These are phyloP conservation scores for Boletellus emodensis DNA, from an alignment of 768 basidiomycete species.

Conservation along the genomic window DNA sequence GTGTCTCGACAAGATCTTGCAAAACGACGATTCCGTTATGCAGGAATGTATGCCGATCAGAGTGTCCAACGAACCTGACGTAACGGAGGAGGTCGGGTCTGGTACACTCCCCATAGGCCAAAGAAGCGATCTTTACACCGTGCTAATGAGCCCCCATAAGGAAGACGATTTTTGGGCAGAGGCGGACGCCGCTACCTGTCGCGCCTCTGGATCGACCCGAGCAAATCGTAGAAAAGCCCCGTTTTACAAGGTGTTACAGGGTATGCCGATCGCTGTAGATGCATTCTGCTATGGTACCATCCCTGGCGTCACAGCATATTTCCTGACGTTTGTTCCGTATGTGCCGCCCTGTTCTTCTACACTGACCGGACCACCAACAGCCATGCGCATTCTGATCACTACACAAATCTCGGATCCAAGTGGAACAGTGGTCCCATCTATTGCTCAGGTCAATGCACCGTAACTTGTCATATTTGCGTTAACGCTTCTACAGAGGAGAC, in stretches of 20 bases:
- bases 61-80: neutral
- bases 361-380: conserved; percentile 37
- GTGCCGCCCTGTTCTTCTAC: neutral
- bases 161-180: conserved; percentile 86
- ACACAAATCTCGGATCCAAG: conserved; percentile 82
- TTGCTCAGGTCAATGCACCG: conserved; percentile 57
- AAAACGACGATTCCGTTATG: neutral
- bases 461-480: neutral
- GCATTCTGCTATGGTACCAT: conserved; percentile 94
- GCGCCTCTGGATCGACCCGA: conserved; percentile 43
- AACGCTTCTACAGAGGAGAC: conserved; percentile 53
- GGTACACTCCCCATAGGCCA: neutral
- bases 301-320: conserved; percentile 85
- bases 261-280: conserved; percentile 98
- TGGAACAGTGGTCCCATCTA: conserved; percentile 96
- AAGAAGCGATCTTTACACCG: conserved; percentile 54
- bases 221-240: conserved; percentile 72
- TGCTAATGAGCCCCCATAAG: conserved; percentile 85
- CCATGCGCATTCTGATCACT: conserved; percentile 97
- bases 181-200: conserved; percentile 53
- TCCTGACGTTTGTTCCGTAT: conserved; percentile 61
- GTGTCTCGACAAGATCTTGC: conserved; percentile 44
- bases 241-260: conserved; percentile 93
- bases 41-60: neutral
- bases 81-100: neutral